A percentile compares a stretch with the other conserved stretches of the same genome.
Conservation (phyloP, 345 rosid species). For the Populus davidiana region DNA sequence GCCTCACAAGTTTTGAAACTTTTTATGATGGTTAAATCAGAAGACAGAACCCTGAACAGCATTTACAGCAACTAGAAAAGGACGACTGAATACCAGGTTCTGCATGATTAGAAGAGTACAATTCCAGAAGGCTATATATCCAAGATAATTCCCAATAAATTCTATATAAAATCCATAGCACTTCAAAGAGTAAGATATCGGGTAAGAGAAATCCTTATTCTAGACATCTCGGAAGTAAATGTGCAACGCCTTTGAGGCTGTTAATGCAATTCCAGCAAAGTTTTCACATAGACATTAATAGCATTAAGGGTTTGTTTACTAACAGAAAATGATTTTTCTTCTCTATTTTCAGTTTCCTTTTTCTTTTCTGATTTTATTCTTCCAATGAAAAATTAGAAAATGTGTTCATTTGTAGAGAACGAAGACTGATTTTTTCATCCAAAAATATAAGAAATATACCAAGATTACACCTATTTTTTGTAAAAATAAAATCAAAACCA, state of each 20-base stretch:
- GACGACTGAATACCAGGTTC: not conserved
- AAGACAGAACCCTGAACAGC: not conserved
- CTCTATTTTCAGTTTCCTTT: too few species aligned
- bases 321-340: too few species aligned
- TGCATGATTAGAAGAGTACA: not conserved
- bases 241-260: not conserved
- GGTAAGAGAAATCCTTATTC: not conserved
- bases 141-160: not conserved
- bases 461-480: too few species aligned
- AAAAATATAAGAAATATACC: too few species aligned
- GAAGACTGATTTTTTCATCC: too few species aligned
- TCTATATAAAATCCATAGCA: not conserved
- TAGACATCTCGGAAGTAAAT: not conserved
- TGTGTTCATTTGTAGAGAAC: too few species aligned
- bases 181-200: not conserved
- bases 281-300: not conserved
- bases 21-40: not conserved
- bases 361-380: too few species aligned
- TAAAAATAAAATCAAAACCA: too few species aligned
- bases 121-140: not conserved
- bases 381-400: too few species aligned
- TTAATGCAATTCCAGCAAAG: not conserved
- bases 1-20: slow-evolving; percentile 14
- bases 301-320: too few species aligned
- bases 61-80: not conserved